These are phyloP conservation scores for Exophiala sp. DNA, from an alignment of 2,329 filamentous ascomycete species.

Conservation along the genomic window DNA sequence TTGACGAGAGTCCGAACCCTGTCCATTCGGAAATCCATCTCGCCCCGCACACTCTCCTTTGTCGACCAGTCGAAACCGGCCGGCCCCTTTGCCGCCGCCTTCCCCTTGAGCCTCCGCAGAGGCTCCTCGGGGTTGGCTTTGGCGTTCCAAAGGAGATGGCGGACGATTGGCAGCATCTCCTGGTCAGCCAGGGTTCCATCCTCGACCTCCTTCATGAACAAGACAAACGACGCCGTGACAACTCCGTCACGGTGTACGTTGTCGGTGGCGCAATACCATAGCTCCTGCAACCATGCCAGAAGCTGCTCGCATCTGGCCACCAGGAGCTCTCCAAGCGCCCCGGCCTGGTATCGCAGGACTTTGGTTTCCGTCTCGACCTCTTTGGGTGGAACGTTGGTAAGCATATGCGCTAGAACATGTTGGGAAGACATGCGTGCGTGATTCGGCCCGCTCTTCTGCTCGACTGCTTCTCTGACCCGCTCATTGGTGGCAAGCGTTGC, in stretches of 20 bases:
- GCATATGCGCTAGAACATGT: constrained; percentile 1
- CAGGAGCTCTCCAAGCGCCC: constrained; percentile 3
- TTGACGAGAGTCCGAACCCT: constrained; percentile 1
- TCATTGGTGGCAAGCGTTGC: neutral
- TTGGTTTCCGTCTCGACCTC: neutral
- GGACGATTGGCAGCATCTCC: constrained; percentile 9
- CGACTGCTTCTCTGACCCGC: neutral
- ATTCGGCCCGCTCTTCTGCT: constrained; percentile 1
- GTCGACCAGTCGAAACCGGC: neutral
- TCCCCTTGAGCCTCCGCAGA: neutral
- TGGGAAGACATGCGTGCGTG: constrained; percentile 7
- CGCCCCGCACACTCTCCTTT: neutral
- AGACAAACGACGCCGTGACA: constrained; percentile 2
- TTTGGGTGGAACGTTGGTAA: neutral
- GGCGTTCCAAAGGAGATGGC: constrained; percentile 11
- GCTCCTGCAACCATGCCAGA: constrained; percentile 10
- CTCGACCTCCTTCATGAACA: constrained; percentile 5
- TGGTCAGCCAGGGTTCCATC: constrained; percentile 1
- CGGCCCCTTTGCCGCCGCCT: neutral
- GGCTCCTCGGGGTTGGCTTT: constrained; percentile 4
- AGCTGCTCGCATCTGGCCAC: constrained; percentile 1
- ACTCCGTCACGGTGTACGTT: neutral
- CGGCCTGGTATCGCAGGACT: constrained; percentile 1
- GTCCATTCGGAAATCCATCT: constrained; percentile 10
- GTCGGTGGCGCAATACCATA: constrained; percentile 5